Evolutionary conservation across 192 early-diverging fungal species (phyloP), one percentile per base, ranked within the genome.

Genomic region (Geranomyces variabilis): DNA sequence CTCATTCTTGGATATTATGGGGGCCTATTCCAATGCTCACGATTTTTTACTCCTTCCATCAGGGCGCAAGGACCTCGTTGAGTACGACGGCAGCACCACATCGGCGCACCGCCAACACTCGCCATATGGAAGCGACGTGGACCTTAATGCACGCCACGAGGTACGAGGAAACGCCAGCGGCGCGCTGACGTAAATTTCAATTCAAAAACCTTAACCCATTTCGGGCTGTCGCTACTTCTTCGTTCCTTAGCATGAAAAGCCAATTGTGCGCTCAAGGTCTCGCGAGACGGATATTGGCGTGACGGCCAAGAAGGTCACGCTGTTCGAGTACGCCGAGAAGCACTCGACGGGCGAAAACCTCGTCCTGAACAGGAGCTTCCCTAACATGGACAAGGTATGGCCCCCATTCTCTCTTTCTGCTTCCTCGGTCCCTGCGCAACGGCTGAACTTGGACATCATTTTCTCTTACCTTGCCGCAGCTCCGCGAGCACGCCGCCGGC

Each of bases 31-130:
- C 10, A 2, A 24, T 30, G 14, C 6, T 3, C 19, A 14, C 48
- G n/a, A 5, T 47, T 33, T 3, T 56, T 21, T 9, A 21, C 55
- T 41, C 51, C 26, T 6, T 15, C 51, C 26, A 3, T n/a, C 63
- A 74, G 75, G 75, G 43, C 75, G 75, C 17, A 63, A 71, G 47
- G 75, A 76, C 31, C 51, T 76, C 7, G 75, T 76, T 1, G 63
- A 65, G 17, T 71, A 63, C 45, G 69, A 70, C 30, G 75, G 75
- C 33, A 76, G 56, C 51, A 76, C 75, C 5, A 71, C 61, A 19
- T 76, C 75, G 8, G 44, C 69, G 3, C 60, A 65, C 45, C 75
- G 75, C 19, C 41, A 69, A 12, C 67, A 76, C 63, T 9, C 22
- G 0, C 70, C 70, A 10, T 72, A 59, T 55, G 70, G 70, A 49